Evolutionary conservation across 371 early-diverging fungal genomes (phyloP).

Genomic region (Smittium culicis): DNA sequence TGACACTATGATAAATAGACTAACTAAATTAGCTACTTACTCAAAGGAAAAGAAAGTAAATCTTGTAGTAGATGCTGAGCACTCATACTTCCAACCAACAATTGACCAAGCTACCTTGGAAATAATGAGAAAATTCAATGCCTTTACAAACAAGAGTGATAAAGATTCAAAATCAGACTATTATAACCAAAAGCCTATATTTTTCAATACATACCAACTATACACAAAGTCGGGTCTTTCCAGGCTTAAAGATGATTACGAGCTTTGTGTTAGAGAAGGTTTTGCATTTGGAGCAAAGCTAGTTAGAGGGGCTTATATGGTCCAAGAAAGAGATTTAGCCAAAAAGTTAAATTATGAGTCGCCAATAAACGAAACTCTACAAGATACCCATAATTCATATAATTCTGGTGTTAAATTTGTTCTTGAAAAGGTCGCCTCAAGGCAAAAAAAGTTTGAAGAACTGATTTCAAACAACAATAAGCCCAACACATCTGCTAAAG

Average conservation of each 20-base stretch:
- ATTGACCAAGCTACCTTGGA: conserved; percentile 71
- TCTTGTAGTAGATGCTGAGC: conserved; percentile 89
- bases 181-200: conserved; percentile 35
- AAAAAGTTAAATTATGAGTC: conserved; percentile 27
- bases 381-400: conserved; percentile 74
- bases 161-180: background rate
- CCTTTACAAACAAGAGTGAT: conserved; percentile 22
- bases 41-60: conserved; percentile 50
- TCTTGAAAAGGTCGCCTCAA: conserved; percentile 40
- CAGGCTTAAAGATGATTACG: conserved; percentile 55
- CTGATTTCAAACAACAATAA: conserved; percentile 9
- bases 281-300: conserved; percentile 78
- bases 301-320: conserved; percentile 91
- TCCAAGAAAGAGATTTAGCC: conserved; percentile 58
- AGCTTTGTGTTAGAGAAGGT: conserved; percentile 47
- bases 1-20: conserved; percentile 46
- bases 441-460: conserved; percentile 14
- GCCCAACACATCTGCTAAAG: conserved; percentile 20
- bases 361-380: conserved; percentile 68
- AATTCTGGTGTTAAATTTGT: conserved; percentile 63
- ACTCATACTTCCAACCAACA: conserved; percentile 81
- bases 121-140: conserved; percentile 53
- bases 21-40: conserved; percentile 46
- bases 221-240: conserved; percentile 61
- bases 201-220: conserved; percentile 93